A percentile compares a stretch with the other conserved stretches of the same genome.
phyloP scores from a whole-genome alignment of 768 basidiomycete species.

The Lactifluus piperatus region DNA sequence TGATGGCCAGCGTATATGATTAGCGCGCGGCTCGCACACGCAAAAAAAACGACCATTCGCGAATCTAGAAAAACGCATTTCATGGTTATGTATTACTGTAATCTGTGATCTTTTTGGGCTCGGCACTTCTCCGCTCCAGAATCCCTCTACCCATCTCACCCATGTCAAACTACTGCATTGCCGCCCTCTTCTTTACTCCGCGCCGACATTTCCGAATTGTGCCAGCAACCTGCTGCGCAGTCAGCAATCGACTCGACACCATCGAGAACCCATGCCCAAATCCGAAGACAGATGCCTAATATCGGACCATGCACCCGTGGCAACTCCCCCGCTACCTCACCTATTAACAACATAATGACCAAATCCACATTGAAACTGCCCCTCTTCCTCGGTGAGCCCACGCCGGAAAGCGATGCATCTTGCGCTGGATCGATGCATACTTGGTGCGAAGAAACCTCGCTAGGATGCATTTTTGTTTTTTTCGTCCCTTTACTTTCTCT shows the following conservation, averaged over 20 bases:
- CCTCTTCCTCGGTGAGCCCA: background rate
- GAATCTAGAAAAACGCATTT: background rate
- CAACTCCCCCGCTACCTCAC: background rate
- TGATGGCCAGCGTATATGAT: conserved; percentile 12
- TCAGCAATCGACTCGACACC: background rate
- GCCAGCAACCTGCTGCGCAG: background rate
- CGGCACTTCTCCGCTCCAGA: conserved; percentile 7
- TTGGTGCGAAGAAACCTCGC: background rate
- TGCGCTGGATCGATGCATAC: background rate
- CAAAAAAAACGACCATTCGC: background rate
- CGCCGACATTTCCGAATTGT: conserved; percentile 10
- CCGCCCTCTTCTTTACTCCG: background rate
- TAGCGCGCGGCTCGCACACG: conserved; percentile 6
- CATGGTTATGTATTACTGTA: background rate
- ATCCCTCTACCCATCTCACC: background rate
- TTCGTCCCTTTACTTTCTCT: background rate
- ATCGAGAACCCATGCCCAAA: conserved; percentile 2
- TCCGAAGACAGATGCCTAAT: background rate
- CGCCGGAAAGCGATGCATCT: background rate
- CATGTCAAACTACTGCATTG: background rate
- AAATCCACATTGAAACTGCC: background rate
- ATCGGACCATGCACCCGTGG: background rate
- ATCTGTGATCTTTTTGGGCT: background rate
- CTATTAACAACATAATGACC: background rate
- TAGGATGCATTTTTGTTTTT: background rate